Conservation (phyloP, 2,329 filamentous ascomycete species). For the Claviceps spartinae region DNA sequence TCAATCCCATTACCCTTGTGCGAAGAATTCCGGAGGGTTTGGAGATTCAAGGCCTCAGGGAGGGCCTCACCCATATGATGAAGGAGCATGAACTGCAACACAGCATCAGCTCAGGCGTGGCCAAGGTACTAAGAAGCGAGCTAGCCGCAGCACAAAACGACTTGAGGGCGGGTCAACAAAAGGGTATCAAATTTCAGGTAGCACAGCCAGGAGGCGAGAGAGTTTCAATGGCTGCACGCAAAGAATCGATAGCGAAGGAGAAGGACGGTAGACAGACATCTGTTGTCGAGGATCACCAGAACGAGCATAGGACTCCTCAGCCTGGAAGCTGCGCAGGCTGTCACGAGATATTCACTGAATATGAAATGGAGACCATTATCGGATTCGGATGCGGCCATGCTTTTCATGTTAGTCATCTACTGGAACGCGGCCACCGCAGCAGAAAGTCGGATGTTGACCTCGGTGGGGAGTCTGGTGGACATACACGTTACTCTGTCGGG, state of each 20-base stretch:
- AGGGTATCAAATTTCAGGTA: slow-evolving; percentile 82
- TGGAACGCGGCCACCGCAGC: slow-evolving; percentile 37
- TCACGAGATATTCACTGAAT: slow-evolving; percentile 40
- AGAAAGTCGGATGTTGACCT: slow-evolving; percentile 34
- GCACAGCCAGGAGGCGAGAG: slow-evolving; percentile 30
- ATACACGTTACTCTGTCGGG: slow-evolving; percentile 53
- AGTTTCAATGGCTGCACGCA: slow-evolving; percentile 15
- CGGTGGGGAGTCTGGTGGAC: slow-evolving; percentile 27
- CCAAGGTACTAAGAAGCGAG: slow-evolving; percentile 74
- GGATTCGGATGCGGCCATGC: slow-evolving; percentile 75
- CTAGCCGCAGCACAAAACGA: slow-evolving; percentile 73
- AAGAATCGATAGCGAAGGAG: slow-evolving; percentile 10
- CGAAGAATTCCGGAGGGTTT: slow-evolving; percentile 83
- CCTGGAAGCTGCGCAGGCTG: slow-evolving; percentile 49
- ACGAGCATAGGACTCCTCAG: slow-evolving; percentile 21
- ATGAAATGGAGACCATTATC: slow-evolving; percentile 58
- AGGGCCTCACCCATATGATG: slow-evolving; percentile 81
- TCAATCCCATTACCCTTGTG: slow-evolving; percentile 84
- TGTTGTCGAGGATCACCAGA: slow-evolving; percentile 1
- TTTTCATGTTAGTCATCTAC: slow-evolving; percentile 62
- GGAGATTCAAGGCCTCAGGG: slow-evolving; percentile 78
- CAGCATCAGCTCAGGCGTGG: slow-evolving; percentile 82
- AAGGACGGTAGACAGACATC: slow-evolving; percentile 3
- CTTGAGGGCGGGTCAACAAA: slow-evolving; percentile 64
- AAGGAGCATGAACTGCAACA: slow-evolving; percentile 92